phyloP scores from a whole-genome alignment of 495 filamentous ascomycete species.

The Tirmania nivea region DNA sequence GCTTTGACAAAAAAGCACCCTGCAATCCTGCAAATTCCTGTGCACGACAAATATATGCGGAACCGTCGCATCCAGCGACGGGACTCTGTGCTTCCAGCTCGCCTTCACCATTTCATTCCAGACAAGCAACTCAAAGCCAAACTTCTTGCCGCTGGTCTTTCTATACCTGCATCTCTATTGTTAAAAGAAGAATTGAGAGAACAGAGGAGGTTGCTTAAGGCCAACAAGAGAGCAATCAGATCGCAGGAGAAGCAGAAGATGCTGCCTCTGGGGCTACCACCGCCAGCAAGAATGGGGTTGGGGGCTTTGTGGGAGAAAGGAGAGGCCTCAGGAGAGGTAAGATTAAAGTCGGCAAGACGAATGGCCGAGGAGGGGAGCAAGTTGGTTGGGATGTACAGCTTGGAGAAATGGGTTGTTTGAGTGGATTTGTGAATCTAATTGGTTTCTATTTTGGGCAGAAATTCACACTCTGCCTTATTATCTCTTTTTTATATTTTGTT shows the following conservation, averaged over 20 bases:
- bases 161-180: background rate
- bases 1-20: background rate
- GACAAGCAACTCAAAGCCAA: background rate
- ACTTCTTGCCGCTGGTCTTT: background rate
- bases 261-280: background rate
- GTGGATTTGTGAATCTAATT: background rate
- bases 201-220: background rate
- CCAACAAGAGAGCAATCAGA: background rate
- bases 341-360: slow-evolving; percentile 8
- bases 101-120: background rate
- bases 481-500: background rate
- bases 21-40: background rate
- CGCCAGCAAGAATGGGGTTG: background rate
- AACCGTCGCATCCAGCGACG: background rate
- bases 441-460: background rate
- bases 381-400: slow-evolving; percentile 15
- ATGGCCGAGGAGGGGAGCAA: slow-evolving; percentile 10
- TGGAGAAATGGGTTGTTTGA: slow-evolving; percentile 17
- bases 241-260: background rate
- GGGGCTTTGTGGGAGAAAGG: background rate
- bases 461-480: background rate
- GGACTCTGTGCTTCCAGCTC: background rate
- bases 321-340: slow-evolving; percentile 1
- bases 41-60: background rate
- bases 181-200: background rate